A percentile compares a stretch with the other conserved stretches of the same genome.
Conservation (phyloP, 2,329 filamentous ascomycete species). For the Colletotrichum echinochloae region DNA sequence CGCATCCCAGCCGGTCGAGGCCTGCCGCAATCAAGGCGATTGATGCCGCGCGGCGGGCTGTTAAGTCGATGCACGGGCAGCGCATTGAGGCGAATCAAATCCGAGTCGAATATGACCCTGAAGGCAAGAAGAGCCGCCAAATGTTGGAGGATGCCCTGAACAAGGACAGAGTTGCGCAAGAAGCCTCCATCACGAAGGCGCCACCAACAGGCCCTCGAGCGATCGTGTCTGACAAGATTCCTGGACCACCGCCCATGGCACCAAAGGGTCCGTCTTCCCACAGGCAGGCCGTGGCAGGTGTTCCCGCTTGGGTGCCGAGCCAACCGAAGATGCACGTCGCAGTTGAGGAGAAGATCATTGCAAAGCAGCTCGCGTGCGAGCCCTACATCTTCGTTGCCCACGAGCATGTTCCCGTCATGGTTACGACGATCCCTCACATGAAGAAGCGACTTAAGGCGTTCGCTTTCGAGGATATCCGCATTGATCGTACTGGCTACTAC, state of each 20-base stretch:
- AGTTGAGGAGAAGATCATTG: slow-evolving; percentile 75
- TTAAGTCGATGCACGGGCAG: slow-evolving; percentile 80
- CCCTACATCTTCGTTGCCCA: slow-evolving; percentile 94
- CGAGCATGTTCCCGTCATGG: slow-evolving; percentile 86
- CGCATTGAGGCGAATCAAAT: slow-evolving; percentile 83
- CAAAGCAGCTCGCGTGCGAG: slow-evolving; percentile 77
- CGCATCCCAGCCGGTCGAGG: slow-evolving; percentile 65
- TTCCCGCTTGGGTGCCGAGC: slow-evolving; percentile 53
- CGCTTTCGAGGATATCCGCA: slow-evolving; percentile 82
- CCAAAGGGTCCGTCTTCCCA: slow-evolving; percentile 84
- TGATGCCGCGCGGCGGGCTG: slow-evolving; percentile 84
- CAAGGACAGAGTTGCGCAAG: slow-evolving; percentile 65
- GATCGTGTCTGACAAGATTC: slow-evolving; percentile 55
- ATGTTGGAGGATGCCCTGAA: slow-evolving; percentile 82
- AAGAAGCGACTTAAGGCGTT: slow-evolving; percentile 89
- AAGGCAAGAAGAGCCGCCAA: slow-evolving; percentile 83
- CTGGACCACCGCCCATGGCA: slow-evolving; percentile 82
- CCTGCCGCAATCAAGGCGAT: slow-evolving; percentile 73
- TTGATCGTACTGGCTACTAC: slow-evolving; percentile 90
- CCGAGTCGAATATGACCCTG: slow-evolving; percentile 88
- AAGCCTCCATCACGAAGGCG: slow-evolving; percentile 47
- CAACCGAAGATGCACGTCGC: slow-evolving; percentile 64
- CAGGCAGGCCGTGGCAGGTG: slow-evolving; percentile 50
- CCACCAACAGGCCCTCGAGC: slow-evolving; percentile 54
- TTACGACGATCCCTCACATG: slow-evolving; percentile 88